Evolutionary conservation across 495 filamentous ascomycete species (phyloP).

Genomic region (Lasiosphaeris hirsuta): DNA sequence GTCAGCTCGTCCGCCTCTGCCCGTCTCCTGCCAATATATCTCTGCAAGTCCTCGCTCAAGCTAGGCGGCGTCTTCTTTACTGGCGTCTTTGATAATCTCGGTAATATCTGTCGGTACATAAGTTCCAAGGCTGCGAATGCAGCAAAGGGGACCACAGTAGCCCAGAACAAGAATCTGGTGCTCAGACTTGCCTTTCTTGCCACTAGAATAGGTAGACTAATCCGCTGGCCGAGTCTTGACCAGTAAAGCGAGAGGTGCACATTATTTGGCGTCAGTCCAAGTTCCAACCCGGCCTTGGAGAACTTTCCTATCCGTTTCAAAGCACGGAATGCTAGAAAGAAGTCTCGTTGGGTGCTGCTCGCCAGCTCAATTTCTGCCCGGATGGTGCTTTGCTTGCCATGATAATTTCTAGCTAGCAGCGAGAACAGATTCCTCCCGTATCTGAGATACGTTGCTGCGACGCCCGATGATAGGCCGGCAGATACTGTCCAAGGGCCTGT

Average conservation of each 20-base stretch:
- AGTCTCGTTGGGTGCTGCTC: slow-evolving; percentile 16
- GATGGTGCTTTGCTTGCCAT: background rate
- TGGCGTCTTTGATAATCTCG: slow-evolving; percentile 26
- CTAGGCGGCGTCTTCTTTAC: slow-evolving; percentile 27
- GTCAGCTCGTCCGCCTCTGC: slow-evolving; percentile 52
- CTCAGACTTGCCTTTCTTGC: slow-evolving; percentile 16
- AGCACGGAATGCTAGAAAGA: slow-evolving; percentile 25
- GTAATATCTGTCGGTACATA: slow-evolving; percentile 41
- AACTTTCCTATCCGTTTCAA: slow-evolving; percentile 23
- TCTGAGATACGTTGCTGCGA: slow-evolving; percentile 23
- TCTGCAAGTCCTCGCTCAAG: slow-evolving; percentile 39
- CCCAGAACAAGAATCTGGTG: slow-evolving; percentile 30
- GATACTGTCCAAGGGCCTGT: slow-evolving; percentile 24
- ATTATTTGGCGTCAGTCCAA: slow-evolving; percentile 24
- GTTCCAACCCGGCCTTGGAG: slow-evolving; percentile 26
- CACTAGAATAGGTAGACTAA: slow-evolving; percentile 32
- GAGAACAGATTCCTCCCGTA: slow-evolving; percentile 24
- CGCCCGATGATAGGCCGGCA: slow-evolving; percentile 14
- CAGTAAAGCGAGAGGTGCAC: slow-evolving; percentile 34
- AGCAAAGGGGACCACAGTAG: slow-evolving; percentile 46
- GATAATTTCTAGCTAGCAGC: background rate
- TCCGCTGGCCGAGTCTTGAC: slow-evolving; percentile 35
- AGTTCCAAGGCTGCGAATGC: slow-evolving; percentile 51
- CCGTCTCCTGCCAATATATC: slow-evolving; percentile 40
- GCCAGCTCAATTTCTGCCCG: slow-evolving; percentile 27